A percentile compares a stretch with the other conserved stretches of the same genome.
Evolutionary conservation across 2,329 filamentous ascomycete species (phyloP).

Genomic region (Aaosphaeria arxii): DNA sequence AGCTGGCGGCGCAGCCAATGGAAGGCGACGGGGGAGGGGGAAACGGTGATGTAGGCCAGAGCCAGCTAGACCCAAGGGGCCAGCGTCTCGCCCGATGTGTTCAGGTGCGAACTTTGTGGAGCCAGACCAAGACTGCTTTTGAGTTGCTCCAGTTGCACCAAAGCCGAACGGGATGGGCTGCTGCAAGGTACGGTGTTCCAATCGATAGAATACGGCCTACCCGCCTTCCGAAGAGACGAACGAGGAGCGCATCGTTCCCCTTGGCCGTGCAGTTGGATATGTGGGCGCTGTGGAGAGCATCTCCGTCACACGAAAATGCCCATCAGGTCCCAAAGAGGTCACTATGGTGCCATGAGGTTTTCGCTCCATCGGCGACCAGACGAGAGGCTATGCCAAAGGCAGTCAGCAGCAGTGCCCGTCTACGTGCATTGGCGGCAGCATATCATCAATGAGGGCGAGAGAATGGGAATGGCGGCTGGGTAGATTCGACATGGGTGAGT

Average conservation of each 20-base stretch:
- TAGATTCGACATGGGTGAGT: too few relatives aligned
- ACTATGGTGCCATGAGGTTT: too few relatives aligned
- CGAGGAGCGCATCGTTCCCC: constrained; percentile 24
- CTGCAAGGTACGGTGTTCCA: constrained; percentile 35
- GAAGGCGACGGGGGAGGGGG: background rate
- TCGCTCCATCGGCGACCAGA: too few relatives aligned
- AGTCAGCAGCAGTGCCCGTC: too few relatives aligned
- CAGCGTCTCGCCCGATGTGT: constrained; percentile 19
- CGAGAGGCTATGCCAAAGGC: too few relatives aligned
- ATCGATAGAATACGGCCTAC: constrained; percentile 7
- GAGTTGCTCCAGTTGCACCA: constrained; percentile 25
- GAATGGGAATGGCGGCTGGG: too few relatives aligned
- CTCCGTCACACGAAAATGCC: constrained; percentile 19
- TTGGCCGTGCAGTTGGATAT: constrained; percentile 23
- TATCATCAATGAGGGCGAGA: too few relatives aligned
- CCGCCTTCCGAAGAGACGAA: constrained; percentile 24
- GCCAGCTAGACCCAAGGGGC: constrained; percentile 6
- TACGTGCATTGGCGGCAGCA: too few relatives aligned
- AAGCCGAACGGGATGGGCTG: constrained; percentile 16
- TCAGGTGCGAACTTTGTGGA: constrained; percentile 17
- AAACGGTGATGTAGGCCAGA: background rate
- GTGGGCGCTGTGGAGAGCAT: constrained; percentile 15
- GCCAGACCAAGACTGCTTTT: constrained; percentile 20
- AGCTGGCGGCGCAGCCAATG: background rate
- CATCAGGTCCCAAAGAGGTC: constrained; percentile 4